Evolutionary conservation across 1,284 basidiomycete genomes (phyloP).

Genomic region (Quambalaria eucalypti): DNA sequence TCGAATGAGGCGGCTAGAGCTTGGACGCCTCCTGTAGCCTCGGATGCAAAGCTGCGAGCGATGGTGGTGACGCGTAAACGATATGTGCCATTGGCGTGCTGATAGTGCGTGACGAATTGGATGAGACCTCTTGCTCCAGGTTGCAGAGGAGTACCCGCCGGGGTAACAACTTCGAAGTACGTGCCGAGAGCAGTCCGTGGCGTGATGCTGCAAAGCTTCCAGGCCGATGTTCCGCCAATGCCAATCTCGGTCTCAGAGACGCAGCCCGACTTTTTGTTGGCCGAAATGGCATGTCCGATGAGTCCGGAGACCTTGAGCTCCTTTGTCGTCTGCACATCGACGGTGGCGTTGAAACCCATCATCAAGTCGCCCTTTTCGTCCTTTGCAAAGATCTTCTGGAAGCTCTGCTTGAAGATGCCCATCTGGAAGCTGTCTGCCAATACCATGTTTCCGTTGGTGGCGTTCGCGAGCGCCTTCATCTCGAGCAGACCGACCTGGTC

Average conservation of each 20-base stretch:
- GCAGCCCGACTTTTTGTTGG: conserved; percentile 66
- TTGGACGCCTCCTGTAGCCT: conserved; percentile 74
- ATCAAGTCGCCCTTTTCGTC: conserved; percentile 83
- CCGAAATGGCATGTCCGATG: conserved; percentile 80
- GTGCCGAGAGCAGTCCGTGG: conserved; percentile 82
- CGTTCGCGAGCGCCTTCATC: conserved; percentile 92
- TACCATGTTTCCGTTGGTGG: conserved; percentile 91
- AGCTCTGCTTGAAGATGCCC: conserved; percentile 97
- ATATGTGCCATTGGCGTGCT: conserved; percentile 89
- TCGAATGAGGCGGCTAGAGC: conserved; percentile 90
- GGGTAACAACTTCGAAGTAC: conserved; percentile 98
- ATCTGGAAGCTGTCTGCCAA: conserved; percentile 95
- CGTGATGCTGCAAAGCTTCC: conserved; percentile 88
- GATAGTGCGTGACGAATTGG: conserved; percentile 98
- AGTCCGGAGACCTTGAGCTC: conserved; percentile 96
- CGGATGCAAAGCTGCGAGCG: conserved; percentile 77
- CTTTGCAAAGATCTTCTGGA: conserved; percentile 86
- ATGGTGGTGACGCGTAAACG: conserved; percentile 92
- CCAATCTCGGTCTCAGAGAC: conserved; percentile 99
- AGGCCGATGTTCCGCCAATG: conserved; percentile 97
- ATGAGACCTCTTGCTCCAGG: conserved; percentile 89
- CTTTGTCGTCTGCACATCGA: conserved; percentile 97
- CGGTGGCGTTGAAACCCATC: conserved; percentile 99
- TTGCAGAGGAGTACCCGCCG: conserved; percentile 86
- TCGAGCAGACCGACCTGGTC: conserved; percentile 96